Conservation (phyloP, 2,329 filamentous ascomycete species). For the Juglanconis juglandina region DNA sequence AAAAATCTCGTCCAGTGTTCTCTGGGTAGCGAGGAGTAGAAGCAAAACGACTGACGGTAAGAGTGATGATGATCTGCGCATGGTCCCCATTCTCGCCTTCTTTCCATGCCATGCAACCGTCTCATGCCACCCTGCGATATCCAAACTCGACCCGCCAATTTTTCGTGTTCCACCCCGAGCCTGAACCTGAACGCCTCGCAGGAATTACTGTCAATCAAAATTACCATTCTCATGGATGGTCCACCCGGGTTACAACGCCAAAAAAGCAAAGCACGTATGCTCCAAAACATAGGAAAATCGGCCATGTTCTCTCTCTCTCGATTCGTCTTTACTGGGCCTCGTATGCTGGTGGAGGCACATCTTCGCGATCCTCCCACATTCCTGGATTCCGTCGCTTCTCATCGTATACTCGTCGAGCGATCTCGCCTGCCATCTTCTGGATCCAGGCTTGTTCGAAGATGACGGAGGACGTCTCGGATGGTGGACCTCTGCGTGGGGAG, state of each 20-base stretch:
- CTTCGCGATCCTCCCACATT: constrained; percentile 54
- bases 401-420: constrained; percentile 81
- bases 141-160: constrained; percentile 6
- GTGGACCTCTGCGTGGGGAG: constrained; percentile 30
- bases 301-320: not conserved
- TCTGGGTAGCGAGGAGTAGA: not conserved
- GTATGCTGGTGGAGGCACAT: constrained; percentile 60
- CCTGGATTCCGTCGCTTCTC: constrained; percentile 64
- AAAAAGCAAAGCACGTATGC: not conserved
- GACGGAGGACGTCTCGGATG: constrained; percentile 51
- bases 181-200: constrained; percentile 17
- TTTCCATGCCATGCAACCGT: not conserved
- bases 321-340: constrained; percentile 43
- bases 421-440: constrained; percentile 90
- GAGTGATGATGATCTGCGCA: not conserved
- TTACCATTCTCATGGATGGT: constrained; percentile 11
- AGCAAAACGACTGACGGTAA: not conserved
- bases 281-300: constrained; percentile 9
- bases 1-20: not conserved
- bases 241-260: constrained; percentile 19
- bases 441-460: constrained; percentile 83
- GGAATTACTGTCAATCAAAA: constrained; percentile 5
- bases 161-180: constrained; percentile 10
- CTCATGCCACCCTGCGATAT: constrained; percentile 5
- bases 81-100: not conserved